phyloP scores from a whole-genome alignment of 2,329 filamentous ascomycete species.

The Verticillium nonalfalfae region DNA sequence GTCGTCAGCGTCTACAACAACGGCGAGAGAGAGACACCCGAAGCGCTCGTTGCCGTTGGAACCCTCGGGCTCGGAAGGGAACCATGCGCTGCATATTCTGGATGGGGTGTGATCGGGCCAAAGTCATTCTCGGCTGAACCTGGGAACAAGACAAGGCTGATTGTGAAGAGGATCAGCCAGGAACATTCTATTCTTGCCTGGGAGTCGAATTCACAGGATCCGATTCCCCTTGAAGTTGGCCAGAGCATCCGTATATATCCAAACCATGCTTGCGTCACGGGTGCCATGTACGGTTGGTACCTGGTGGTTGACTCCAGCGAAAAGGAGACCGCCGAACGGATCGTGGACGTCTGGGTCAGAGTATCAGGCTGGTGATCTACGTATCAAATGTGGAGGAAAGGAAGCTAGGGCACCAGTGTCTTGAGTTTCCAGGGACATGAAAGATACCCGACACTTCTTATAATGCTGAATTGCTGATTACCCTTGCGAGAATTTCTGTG shows the following conservation, averaged over 20 bases:
- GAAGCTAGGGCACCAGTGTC: too few relatives aligned
- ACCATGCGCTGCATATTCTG: constrained; percentile 51
- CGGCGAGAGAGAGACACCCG: constrained; percentile 23
- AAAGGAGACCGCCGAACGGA: constrained; percentile 30
- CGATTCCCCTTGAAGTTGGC: constrained; percentile 38
- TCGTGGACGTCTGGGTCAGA: constrained; percentile 54
- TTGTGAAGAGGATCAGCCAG: constrained; percentile 57
- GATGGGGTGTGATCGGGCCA: constrained; percentile 53
- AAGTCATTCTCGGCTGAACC: constrained; percentile 3
- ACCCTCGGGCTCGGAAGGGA: constrained; percentile 54
- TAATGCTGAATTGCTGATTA: too few relatives aligned
- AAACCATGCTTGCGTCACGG: constrained; percentile 60
- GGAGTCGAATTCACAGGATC: constrained; percentile 26
- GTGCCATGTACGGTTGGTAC: constrained; percentile 56
- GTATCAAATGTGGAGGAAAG: background rate
- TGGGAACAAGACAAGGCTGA: constrained; percentile 26
- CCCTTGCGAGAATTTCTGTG: too few relatives aligned
- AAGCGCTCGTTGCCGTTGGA: constrained; percentile 53
- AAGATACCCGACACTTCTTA: too few relatives aligned
- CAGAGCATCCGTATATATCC: constrained; percentile 42
- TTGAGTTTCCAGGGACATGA: too few relatives aligned
- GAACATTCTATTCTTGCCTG: constrained; percentile 57
- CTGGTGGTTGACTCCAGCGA: constrained; percentile 36
- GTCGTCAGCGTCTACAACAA: constrained; percentile 53
- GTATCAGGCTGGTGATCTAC: constrained; percentile 41